Conservation (phyloP, 2,329 filamentous ascomycete species). For the Dactylellina drechsleri region DNA sequence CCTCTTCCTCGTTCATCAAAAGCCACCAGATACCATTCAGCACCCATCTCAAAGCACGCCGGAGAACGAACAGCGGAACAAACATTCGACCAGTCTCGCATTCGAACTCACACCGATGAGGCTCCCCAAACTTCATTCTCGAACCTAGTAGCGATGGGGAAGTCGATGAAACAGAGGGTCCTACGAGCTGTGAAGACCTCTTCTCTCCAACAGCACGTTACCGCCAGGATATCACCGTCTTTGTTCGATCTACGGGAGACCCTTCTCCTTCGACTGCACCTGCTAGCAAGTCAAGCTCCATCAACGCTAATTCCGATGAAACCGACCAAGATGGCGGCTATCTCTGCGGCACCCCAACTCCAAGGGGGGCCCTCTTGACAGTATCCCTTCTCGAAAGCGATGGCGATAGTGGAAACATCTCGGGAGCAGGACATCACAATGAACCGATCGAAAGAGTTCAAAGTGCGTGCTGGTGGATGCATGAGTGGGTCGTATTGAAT, state of each 20-base stretch:
- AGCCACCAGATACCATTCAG: neutral
- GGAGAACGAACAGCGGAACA: neutral
- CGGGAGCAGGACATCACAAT: too few species aligned
- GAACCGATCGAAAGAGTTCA: too few species aligned
- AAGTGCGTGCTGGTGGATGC: too few species aligned
- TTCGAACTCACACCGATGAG: neutral
- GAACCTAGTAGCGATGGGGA: neutral
- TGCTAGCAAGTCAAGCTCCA: neutral
- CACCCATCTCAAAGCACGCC: neutral
- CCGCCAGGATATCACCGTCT: neutral
- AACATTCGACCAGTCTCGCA: neutral
- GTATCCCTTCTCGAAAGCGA: neutral
- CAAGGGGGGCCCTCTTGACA: neutral
- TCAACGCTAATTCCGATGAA: neutral
- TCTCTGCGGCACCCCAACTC: neutral
- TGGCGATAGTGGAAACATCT: too few species aligned
- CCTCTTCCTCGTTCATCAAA: neutral
- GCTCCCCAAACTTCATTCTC: neutral
- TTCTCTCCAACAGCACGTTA: neutral
- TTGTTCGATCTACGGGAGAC: constrained; percentile 20
- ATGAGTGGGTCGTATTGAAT: too few species aligned
- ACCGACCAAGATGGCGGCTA: neutral
- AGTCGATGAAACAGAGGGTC: neutral
- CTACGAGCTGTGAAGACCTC: neutral
- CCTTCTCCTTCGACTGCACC: constrained; percentile 11